These are phyloP conservation scores for Jamesozyma rosinii DNA, from an alignment of 805 yeast species.

Conservation along the genomic window DNA sequence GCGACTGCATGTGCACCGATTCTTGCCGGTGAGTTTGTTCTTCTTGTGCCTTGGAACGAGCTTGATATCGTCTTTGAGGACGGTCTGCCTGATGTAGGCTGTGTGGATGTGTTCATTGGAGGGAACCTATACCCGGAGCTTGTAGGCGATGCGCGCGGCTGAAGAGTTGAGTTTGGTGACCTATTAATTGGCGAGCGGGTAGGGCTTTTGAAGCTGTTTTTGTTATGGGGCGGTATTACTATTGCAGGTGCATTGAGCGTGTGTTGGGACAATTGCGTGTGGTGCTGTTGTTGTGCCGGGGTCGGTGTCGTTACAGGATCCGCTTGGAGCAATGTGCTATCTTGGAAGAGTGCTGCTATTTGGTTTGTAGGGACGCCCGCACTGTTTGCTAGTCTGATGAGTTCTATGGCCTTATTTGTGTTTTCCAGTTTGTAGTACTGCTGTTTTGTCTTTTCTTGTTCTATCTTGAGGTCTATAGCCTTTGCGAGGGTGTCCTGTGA, in stretches of 20 bases:
- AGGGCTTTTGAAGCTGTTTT: neutral
- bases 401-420: conserved; percentile 48
- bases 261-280: too few species aligned
- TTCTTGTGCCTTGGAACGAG: conserved; percentile 6
- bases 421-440: conserved; percentile 62
- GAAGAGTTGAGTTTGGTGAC: neutral
- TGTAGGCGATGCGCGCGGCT: neutral
- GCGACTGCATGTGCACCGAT: conserved; percentile 69
- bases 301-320: neutral
- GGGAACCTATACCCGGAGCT: conserved; percentile 3
- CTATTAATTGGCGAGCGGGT: neutral
- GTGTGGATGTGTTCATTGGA: neutral
- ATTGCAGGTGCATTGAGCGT: neutral
- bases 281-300: neutral
- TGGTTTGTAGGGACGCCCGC: conserved; percentile 56
- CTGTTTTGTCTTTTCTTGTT: conserved; percentile 78
- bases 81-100: neutral
- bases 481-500: conserved; percentile 49
- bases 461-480: conserved; percentile 51
- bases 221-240: too few species aligned
- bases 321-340: neutral
- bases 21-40: conserved; percentile 59
- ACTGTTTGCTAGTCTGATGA: conserved; percentile 50
- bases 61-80: neutral
- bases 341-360: conserved; percentile 50